Conservation (phyloP, 2,329 filamentous ascomycete species). For the Cytospora schulzeri region DNA sequence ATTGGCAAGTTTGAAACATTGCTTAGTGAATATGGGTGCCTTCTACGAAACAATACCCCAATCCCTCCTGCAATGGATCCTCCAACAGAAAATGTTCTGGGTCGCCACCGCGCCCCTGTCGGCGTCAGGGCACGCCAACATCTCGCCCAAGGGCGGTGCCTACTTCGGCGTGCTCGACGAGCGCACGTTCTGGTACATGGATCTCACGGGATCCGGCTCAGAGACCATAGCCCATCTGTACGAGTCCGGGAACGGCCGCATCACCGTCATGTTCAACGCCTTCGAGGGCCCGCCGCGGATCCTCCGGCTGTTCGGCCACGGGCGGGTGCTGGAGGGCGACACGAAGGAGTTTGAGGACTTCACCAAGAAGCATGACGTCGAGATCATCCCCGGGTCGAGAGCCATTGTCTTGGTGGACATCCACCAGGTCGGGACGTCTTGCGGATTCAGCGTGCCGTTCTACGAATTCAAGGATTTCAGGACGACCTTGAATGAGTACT, state of each 20-base stretch:
- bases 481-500: constrained; percentile 38
- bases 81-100: constrained; percentile 73
- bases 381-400: constrained; percentile 36
- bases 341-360: constrained; percentile 38
- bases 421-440: constrained; percentile 44
- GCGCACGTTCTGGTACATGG: constrained; percentile 68
- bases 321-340: constrained; percentile 40
- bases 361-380: constrained; percentile 37
- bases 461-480: constrained; percentile 44
- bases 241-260: constrained; percentile 67
- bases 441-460: constrained; percentile 44
- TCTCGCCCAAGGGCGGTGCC: constrained; percentile 73
- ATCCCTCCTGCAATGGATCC: constrained; percentile 64
- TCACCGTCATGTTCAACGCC: constrained; percentile 70
- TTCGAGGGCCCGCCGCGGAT: constrained; percentile 45
- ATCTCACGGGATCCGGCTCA: constrained; percentile 73
- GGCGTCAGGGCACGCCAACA: constrained; percentile 68
- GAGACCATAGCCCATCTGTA: constrained; percentile 77
- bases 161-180: constrained; percentile 63
- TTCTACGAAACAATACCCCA: constrained; percentile 44
- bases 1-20: neutral
- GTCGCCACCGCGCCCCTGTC: constrained; percentile 70
- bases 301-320: constrained; percentile 42
- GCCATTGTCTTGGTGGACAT: constrained; percentile 43
- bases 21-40: constrained; percentile 17